Evolutionary conservation across 192 early-diverging fungal species (phyloP).

Genomic region (Coemansia sp.): DNA sequence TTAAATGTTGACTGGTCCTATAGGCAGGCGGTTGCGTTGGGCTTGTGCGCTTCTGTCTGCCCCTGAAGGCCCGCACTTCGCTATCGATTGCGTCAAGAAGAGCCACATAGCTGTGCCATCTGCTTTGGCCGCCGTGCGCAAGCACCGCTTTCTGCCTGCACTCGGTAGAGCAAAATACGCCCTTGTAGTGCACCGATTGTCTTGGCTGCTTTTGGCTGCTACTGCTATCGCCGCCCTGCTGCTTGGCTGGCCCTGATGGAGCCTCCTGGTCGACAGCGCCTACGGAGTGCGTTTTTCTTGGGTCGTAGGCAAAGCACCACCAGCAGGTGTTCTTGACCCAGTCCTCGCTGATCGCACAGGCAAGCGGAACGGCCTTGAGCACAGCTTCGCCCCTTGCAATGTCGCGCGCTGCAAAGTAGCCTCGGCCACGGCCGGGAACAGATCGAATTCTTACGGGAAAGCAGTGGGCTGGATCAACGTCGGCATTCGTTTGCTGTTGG

Average conservation of each 20-base stretch:
- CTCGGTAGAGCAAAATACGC: slow-evolving; percentile 35
- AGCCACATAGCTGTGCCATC: slow-evolving; percentile 25
- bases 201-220: background rate
- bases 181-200: slow-evolving; percentile 21
- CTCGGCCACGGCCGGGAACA: slow-evolving; percentile 44
- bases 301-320: slow-evolving; percentile 41
- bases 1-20: background rate
- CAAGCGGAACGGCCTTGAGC: slow-evolving; percentile 32
- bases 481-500: slow-evolving; percentile 6
- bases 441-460: slow-evolving; percentile 40
- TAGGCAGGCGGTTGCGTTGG: background rate
- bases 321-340: slow-evolving; percentile 45
- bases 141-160: slow-evolving; percentile 23
- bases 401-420: slow-evolving; percentile 45
- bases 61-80: slow-evolving; percentile 10
- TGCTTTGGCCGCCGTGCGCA: slow-evolving; percentile 29
- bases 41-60: background rate
- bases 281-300: slow-evolving; percentile 24
- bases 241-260: background rate
- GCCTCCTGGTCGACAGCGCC: slow-evolving; percentile 14
- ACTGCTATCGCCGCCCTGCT: too few species aligned
- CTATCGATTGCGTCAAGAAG: slow-evolving; percentile 25
- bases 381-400: slow-evolving; percentile 33
- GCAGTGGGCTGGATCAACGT: background rate
- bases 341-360: slow-evolving; percentile 40